A percentile compares a stretch with the other conserved stretches of the same genome.
Conservation (phyloP, 768 basidiomycete species). For the Pisolithus orientalis region DNA sequence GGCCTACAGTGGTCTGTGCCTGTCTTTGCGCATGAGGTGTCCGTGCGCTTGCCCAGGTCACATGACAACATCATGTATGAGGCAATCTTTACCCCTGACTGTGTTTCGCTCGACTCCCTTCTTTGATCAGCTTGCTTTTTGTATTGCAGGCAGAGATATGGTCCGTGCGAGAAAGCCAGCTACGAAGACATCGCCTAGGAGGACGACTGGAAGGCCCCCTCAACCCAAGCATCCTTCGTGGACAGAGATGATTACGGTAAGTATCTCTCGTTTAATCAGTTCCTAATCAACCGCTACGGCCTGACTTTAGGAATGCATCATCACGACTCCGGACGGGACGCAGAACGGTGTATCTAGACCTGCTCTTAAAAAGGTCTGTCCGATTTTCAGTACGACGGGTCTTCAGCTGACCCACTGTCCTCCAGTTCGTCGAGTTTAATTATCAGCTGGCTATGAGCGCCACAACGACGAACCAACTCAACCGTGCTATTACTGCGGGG, state of each 20-base stretch:
- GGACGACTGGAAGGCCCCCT: constrained; percentile 33
- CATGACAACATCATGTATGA: neutral
- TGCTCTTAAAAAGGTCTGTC: constrained; percentile 76
- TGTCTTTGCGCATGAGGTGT: too few species aligned
- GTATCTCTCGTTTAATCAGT: constrained; percentile 16
- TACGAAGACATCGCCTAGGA: constrained; percentile 30
- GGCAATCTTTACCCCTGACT: neutral
- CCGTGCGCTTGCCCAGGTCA: neutral
- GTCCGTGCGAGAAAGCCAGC: constrained; percentile 32
- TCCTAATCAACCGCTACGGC: constrained; percentile 11
- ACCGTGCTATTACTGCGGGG: constrained; percentile 50
- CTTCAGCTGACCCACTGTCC: neutral
- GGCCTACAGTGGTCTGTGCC: neutral
- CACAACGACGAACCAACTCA: constrained; percentile 41
- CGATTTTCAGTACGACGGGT: neutral
- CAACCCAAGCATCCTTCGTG: constrained; percentile 47
- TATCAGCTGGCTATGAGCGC: constrained; percentile 44
- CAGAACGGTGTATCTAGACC: constrained; percentile 70
- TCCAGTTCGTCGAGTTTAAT: constrained; percentile 48
- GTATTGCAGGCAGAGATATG: neutral
- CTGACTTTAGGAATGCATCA: constrained; percentile 62
- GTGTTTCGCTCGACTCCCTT: neutral
- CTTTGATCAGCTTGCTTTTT: neutral
- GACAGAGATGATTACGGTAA: constrained; percentile 39
- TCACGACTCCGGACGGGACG: constrained; percentile 54